A percentile compares a stretch with the other conserved stretches of the same genome.
These are phyloP conservation scores for Epichloe sylvatica DNA, from an alignment of 2,329 filamentous ascomycete species.

Conservation along the genomic window DNA sequence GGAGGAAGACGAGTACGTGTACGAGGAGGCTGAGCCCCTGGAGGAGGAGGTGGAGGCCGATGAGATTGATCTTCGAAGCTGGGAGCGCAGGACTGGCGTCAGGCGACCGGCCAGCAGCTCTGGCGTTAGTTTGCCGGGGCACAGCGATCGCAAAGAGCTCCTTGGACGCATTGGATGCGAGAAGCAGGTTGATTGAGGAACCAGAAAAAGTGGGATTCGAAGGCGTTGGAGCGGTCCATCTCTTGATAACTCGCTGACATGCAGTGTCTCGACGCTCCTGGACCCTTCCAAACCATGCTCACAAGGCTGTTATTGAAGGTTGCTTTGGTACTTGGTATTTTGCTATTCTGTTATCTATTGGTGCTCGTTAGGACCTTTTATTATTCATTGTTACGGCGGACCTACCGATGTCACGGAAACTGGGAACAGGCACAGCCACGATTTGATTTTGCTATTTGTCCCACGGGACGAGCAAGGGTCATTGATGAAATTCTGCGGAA, in stretches of 20 bases:
- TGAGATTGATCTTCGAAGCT: constrained; percentile 50
- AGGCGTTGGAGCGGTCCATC: constrained; percentile 4
- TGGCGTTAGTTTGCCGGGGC: constrained; percentile 52
- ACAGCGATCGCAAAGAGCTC: constrained; percentile 67
- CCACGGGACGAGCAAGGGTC: background rate
- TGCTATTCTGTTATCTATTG: background rate
- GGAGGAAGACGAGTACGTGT: constrained; percentile 38
- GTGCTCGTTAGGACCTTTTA: background rate
- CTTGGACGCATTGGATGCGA: constrained; percentile 73
- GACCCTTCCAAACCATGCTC: background rate
- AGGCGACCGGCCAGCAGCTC: constrained; percentile 40
- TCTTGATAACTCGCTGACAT: background rate
- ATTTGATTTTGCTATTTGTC: background rate
- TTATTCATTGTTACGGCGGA: too few relatives aligned
- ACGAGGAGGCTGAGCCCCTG: constrained; percentile 41
- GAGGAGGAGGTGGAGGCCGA: constrained; percentile 69
- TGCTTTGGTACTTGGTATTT: background rate
- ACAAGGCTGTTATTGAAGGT: background rate
- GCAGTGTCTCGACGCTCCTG: background rate
- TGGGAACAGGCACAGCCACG: background rate
- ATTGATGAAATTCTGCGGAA: background rate
- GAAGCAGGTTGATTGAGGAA: constrained; percentile 45
- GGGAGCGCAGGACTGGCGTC: constrained; percentile 42
- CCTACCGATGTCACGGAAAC: too few relatives aligned
- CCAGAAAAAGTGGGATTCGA: background rate